Base-by-base conservation (phyloP, 768 basidiomycete species). In the Amanita inopinata region DNA sequence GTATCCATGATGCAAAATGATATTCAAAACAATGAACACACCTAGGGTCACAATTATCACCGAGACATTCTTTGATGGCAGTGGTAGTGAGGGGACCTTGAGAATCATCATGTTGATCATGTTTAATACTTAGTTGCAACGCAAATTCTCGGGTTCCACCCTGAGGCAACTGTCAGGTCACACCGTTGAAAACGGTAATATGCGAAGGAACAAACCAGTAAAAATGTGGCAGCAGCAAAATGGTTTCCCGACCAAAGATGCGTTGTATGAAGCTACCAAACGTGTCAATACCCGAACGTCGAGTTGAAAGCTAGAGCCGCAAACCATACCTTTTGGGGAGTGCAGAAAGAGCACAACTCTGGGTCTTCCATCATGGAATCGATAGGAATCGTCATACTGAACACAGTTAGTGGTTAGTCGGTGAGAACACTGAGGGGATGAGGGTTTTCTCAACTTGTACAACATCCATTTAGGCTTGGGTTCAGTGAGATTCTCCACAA, bases 361-460 rank as follows among this genome's bases (percentile, higher is more conserved):
- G 62, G 56, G 45, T 78, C 70, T 31, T 57, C 53, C 41, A 59
- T 50, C 46, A 78, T 66, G 14, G 53, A 42, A 18, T 59, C 52
- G 40, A 61, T 59, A 1, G 71, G 63, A 7, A 77, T 50, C 2
- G 59, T 66, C 0, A 67, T 59, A 37, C 72, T 73, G 24, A 33
- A 32, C 45, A 27, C 14, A 9, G 34, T 36, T 5, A 18, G 25
- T n/a, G 12, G 46, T 42, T 12, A 33, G 30, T 33, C 9, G 22
- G 18, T 8, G 8, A 18, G 5, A 3, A 43, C 17, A n/a, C 25
- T n/a, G 37, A 43, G 10, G 2, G 3, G 18, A 14, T 11, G 12
- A 27, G 18, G 10, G 33, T 7, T 35, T 20, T 45, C 58, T 45
- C n/a, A n/a, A 73, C 74, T 67, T 69, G 49, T 73, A 78, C 47